Conservation (phyloP, 331 rosid genomes). For the Erythrophleum ivorense region DNA sequence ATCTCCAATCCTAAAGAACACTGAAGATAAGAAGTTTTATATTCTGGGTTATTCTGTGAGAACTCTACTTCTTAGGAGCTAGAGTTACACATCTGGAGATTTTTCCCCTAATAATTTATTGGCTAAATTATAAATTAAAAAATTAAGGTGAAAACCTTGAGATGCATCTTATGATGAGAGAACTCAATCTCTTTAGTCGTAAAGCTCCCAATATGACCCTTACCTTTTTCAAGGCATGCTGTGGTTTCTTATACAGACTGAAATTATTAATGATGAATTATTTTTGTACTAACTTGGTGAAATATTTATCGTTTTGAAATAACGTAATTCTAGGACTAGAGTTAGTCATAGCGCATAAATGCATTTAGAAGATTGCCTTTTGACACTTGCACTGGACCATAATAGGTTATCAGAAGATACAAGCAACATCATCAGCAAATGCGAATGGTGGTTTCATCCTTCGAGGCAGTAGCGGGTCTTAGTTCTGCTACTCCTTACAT, state of each 20-base stretch:
- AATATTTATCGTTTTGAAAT: background rate
- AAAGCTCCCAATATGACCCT: background rate
- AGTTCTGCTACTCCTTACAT: slow-evolving; percentile 80
- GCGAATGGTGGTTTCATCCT: slow-evolving; percentile 87
- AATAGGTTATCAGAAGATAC: slow-evolving; percentile 74
- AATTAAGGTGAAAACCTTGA: background rate
- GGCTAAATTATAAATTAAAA: background rate
- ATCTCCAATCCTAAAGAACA: background rate
- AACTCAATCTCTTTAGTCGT: background rate
- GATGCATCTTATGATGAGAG: background rate
- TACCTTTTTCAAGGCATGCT: background rate
- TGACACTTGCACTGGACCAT: background rate
- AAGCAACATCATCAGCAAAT: slow-evolving; percentile 91
- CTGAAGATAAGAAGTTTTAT: background rate
- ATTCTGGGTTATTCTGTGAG: too few relatives aligned
- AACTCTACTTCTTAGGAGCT: too few relatives aligned
- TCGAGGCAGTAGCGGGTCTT: slow-evolving; percentile 84
- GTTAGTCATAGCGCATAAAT: background rate
- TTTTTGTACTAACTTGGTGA: background rate
- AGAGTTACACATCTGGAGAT: background rate
- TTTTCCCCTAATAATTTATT: background rate
- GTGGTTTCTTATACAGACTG: background rate
- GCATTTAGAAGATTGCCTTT: background rate
- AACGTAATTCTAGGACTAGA: background rate
- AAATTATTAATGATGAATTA: background rate